Conservation (phyloP, 1,284 basidiomycete genomes). For the Tilletia setariae region DNA sequence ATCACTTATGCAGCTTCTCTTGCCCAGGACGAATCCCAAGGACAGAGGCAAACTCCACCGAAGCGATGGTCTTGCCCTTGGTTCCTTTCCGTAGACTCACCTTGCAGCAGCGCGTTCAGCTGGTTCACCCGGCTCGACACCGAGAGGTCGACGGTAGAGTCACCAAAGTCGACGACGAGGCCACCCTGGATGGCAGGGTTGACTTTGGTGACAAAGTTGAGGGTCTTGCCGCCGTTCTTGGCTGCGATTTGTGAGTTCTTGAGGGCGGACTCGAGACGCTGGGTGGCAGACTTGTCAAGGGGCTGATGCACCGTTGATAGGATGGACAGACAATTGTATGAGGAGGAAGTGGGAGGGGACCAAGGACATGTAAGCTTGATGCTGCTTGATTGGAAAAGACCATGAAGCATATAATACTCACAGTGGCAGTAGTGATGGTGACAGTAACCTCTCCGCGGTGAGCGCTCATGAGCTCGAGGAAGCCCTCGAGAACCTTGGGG, state of each 20-base stretch:
- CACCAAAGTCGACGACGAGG: constrained; percentile 91
- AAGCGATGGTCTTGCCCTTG: too few relatives aligned
- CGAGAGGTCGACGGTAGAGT: constrained; percentile 94
- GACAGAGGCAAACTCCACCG: neutral
- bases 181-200: constrained; percentile 59
- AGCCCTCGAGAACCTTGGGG: constrained; percentile 82
- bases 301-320: constrained; percentile 19
- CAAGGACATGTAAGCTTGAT: neutral
- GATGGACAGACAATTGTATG: neutral
- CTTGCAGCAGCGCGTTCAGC: constrained; percentile 64
- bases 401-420: constrained; percentile 49
- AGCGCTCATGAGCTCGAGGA: constrained; percentile 81
- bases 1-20: neutral
- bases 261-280: constrained; percentile 50
- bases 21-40: neutral
- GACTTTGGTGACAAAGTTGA: constrained; percentile 52
- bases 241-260: constrained; percentile 47
- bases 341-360: neutral
- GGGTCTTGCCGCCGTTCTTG: constrained; percentile 43
- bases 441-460: constrained; percentile 93
- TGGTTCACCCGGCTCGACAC: constrained; percentile 89
- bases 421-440: constrained; percentile 71
- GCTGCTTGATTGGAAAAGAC: too few relatives aligned
- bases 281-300: constrained; percentile 47
- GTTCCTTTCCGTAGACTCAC: neutral